phyloP scores from a whole-genome alignment of 1,139 yeast genomes.

The Meyerozyma smithsonii region DNA sequence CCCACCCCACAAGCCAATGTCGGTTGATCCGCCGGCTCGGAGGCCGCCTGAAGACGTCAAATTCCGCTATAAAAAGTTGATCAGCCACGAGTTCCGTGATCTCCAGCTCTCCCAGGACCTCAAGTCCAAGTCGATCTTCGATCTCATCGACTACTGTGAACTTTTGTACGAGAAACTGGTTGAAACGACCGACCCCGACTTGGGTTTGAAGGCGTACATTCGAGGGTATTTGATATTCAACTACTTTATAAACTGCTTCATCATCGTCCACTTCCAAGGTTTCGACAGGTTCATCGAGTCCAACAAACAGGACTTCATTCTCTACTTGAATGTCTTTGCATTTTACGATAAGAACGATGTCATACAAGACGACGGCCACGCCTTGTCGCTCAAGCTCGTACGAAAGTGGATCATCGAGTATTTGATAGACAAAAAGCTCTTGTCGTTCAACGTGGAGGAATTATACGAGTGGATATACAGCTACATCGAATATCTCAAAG shows the following conservation, averaged over 20 bases:
- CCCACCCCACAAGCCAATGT: background rate
- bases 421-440: constrained; percentile 25
- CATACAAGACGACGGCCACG: constrained; percentile 18
- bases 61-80: constrained; percentile 22
- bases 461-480: constrained; percentile 38
- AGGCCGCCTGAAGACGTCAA: constrained; percentile 1
- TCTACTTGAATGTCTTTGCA: constrained; percentile 40
- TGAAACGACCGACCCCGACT: constrained; percentile 12
- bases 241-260: constrained; percentile 40
- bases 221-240: constrained; percentile 40
- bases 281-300: constrained; percentile 38
- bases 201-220: constrained; percentile 25
- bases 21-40: background rate
- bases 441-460: constrained; percentile 34
- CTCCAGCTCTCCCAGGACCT: constrained; percentile 32
- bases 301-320: constrained; percentile 38
- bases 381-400: constrained; percentile 21
- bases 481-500: constrained; percentile 36
- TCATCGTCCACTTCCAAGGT: constrained; percentile 42
- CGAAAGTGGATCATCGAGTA: constrained; percentile 28
- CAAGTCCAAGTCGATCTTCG: constrained; percentile 34
- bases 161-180: constrained; percentile 32
- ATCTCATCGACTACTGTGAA: constrained; percentile 41
- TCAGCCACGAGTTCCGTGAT: constrained; percentile 33
- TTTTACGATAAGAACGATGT: constrained; percentile 33